phyloP scores from a whole-genome alignment of 2,329 filamentous ascomycete species.

The Colletotrichum costaricense region DNA sequence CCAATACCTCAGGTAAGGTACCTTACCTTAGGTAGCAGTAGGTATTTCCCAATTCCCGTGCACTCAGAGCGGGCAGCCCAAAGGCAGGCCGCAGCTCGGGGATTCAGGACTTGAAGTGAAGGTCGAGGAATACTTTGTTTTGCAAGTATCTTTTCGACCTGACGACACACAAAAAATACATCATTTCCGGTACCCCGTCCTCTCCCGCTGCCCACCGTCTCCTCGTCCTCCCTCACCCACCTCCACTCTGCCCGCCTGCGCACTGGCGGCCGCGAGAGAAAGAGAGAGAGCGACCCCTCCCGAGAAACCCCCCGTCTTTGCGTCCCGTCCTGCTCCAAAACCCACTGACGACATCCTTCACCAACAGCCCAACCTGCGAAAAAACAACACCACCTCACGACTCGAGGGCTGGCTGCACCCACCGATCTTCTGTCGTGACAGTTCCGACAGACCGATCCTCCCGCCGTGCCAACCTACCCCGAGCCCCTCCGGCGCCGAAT shows the following conservation, averaged over 20 bases:
- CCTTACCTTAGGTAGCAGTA: too few relatives aligned
- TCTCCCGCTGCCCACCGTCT: neutral
- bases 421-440: slow-evolving; percentile 34
- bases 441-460: slow-evolving; percentile 32
- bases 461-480: slow-evolving; percentile 26
- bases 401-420: slow-evolving; percentile 34
- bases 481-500: slow-evolving; percentile 29
- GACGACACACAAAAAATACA: neutral
- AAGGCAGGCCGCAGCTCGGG: neutral
- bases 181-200: neutral
- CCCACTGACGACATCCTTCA: slow-evolving; percentile 35
- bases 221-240: neutral
- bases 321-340: slow-evolving; percentile 31
- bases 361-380: slow-evolving; percentile 29
- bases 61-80: neutral
- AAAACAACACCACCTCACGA: slow-evolving; percentile 31
- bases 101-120: neutral
- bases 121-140: neutral
- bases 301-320: slow-evolving; percentile 14
- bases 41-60: neutral
- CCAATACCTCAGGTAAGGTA: too few relatives aligned
- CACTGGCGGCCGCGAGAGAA: slow-evolving; percentile 3
- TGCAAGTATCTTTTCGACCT: neutral
- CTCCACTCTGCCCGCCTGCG: slow-evolving; percentile 7
- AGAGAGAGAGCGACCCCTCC: slow-evolving; percentile 28